Evolutionary conservation across 2,329 filamentous ascomycete genomes (phyloP), one percentile per base, ranked within the genome.

Genomic region (Pyrenophora tritici-repentis): DNA sequence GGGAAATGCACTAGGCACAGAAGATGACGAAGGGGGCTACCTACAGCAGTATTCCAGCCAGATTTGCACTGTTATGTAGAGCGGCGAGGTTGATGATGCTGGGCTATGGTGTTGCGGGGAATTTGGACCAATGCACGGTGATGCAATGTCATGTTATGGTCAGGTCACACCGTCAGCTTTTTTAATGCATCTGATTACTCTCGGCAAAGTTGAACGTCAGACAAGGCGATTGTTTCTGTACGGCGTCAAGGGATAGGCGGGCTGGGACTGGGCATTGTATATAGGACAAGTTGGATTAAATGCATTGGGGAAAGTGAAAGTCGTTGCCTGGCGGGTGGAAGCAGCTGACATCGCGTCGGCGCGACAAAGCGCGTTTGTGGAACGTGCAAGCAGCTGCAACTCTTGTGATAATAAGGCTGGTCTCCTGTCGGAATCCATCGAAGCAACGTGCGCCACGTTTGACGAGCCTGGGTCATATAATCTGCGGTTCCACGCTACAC

Each of bases 21-120:
- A 85, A 4, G 89, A 91, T 51, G 89, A 91, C 42, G 83, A 86
- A 45, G 88, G 85, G 45, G 88, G 89, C 0, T 97, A 96, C 72
- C 74, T 96, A 65, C 89, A 93, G 63, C 77, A 79, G 58, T 81
- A 78, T 66, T 74, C 75, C 67, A 70, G 71, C 56, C 68, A 75
- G 62, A 73, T 65, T 18, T 80, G 78, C 58, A 62, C 54, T 13
- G 71, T 79, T 16, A 79, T 79, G 78, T 79, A 66, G 53, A 31
- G 26, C 26, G 26, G 9, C 26, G 26, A 29, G 26, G 7, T 29
- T 29, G 26, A 29, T 9, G 9, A 12, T 29, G 9, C 26, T 9
- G 26, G 26, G 26, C 38, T 35, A 37, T 53, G 56, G 53, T 58
- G 56, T 52, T 50, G 40, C 52, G 54, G 47, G 31, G 47, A 39